Base-by-base conservation (phyloP, 768 basidiomycete genomes). In the Kockovaella imperatae region DNA sequence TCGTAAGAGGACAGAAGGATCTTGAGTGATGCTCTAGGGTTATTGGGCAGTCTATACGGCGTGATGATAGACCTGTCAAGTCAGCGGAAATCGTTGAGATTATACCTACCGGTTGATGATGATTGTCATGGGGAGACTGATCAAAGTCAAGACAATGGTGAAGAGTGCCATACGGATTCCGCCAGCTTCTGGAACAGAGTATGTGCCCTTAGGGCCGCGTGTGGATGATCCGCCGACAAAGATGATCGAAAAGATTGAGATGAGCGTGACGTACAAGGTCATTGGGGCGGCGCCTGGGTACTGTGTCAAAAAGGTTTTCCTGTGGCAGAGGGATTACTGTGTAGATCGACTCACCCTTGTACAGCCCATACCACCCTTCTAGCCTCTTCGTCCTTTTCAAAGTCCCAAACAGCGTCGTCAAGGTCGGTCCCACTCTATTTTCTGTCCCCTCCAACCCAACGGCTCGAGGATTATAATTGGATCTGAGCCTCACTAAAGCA, bases 401-500 rank as follows among this genome's bases (percentile, higher is more conserved):
- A 4, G 67, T 69, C 4, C 59, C 64, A 14, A 64, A 39, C 4
- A 71, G 45, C 4, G 63, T 64, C 10, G 53, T 56, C n/a, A 71
- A 47, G 1, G 67, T 69, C 2, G 69, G 69, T 39, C 69, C 69
- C 39, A 69, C 67, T 28, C 69, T 45, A 30, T 61, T 67, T 49
- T 67, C 60, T 1, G 59, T 58, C n/a, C 58, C 57, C 29, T 71
- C 69, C 20, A 71, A 44, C 1, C 67, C 67, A 0, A 71, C 65
- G 15, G 67, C 69, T 52, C 62, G 51, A 4, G 69, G 69, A 36
- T 69, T 71, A 42, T 71, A 71, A 40, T 71, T 71, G 28, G 67
- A 63, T 44, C 69, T 39, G 28, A 71, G 50, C 30, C 69, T 35
- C 10, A 71, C 61, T 34, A 71, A 31, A 4, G 69, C 69, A 3